Percentiles rank a stretch among this genome's conserved stretches.
phyloP scores from a whole-genome alignment of 352 stramenopile genomes.

The Stephanocyclus meneghinianus region DNA sequence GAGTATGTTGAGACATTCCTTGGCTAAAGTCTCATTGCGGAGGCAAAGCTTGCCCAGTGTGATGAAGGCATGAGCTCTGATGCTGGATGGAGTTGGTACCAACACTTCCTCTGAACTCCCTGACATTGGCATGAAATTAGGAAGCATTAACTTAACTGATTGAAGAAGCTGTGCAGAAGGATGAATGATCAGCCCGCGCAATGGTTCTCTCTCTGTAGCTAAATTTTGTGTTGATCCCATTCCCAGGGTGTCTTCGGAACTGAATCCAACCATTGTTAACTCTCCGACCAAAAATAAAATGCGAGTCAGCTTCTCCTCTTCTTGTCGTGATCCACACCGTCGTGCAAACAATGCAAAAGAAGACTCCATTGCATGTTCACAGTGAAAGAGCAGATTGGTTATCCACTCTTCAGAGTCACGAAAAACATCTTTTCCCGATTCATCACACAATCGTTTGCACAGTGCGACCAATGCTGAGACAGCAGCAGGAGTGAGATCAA shows the following conservation, averaged over 20 bases:
- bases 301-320: conserved; percentile 37
- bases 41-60: conserved; percentile 94
- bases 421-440: conserved; percentile 39
- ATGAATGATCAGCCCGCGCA: conserved; percentile 51
- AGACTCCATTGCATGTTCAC: conserved; percentile 51
- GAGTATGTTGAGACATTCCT: conserved; percentile 92
- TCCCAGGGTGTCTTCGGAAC: conserved; percentile 42
- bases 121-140: conserved; percentile 49
- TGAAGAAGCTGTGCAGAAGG: conserved; percentile 59
- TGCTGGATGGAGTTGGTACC: conserved; percentile 76
- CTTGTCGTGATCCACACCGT: conserved; percentile 12
- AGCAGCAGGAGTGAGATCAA: conserved; percentile 46
- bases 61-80: conserved; percentile 91
- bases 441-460: conserved; percentile 43
- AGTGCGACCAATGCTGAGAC: conserved; percentile 48
- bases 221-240: conserved; percentile 24
- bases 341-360: conserved; percentile 30
- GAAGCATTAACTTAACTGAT: conserved; percentile 65
- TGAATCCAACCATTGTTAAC: conserved; percentile 75
- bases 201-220: conserved; percentile 32
- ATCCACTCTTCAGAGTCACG: conserved; percentile 50
- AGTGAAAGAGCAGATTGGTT: conserved; percentile 30
- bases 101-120: conserved; percentile 14
- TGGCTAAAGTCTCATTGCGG: conserved; percentile 90
- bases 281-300: conserved; percentile 75